Conservation (phyloP, 495 filamentous ascomycete genomes). For the Penicillium antarcticum region DNA sequence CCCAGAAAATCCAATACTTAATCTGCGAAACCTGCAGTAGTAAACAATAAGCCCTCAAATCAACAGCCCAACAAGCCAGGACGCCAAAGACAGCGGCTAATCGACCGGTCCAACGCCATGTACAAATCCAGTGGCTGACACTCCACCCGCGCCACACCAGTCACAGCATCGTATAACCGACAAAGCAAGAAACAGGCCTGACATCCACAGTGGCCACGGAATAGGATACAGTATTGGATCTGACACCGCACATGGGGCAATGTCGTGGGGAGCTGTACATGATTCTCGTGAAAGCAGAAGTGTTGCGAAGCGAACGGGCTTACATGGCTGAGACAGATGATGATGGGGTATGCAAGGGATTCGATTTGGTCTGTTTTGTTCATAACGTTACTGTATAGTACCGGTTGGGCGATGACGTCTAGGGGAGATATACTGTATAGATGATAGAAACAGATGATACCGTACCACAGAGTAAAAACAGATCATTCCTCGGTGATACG, state of each 20-base stretch:
- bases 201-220: neutral
- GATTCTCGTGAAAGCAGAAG: conserved; percentile 6
- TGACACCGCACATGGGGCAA: conserved; percentile 22
- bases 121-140: conserved; percentile 10
- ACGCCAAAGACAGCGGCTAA: conserved; percentile 1
- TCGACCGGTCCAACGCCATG: conserved; percentile 12
- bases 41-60: neutral
- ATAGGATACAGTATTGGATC: conserved; percentile 2
- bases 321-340: conserved; percentile 7
- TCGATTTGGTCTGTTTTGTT: no score
- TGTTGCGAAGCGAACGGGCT: conserved; percentile 8
- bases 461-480: no score
- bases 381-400: no score
- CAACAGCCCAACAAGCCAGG: neutral
- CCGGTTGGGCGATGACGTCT: no score
- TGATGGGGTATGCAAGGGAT: conserved; percentile 23
- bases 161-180: conserved; percentile 22
- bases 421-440: no score
- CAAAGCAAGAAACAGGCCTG: conserved; percentile 3
- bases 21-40: no score
- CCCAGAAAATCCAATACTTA: no score
- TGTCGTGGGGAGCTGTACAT: neutral
- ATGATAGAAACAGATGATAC: no score
- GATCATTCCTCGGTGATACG: no score
- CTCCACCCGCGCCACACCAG: conserved; percentile 22